phyloP scores from a whole-genome alignment of 2,329 filamentous ascomycete genomes.

The Fusarium gaditjirri region DNA sequence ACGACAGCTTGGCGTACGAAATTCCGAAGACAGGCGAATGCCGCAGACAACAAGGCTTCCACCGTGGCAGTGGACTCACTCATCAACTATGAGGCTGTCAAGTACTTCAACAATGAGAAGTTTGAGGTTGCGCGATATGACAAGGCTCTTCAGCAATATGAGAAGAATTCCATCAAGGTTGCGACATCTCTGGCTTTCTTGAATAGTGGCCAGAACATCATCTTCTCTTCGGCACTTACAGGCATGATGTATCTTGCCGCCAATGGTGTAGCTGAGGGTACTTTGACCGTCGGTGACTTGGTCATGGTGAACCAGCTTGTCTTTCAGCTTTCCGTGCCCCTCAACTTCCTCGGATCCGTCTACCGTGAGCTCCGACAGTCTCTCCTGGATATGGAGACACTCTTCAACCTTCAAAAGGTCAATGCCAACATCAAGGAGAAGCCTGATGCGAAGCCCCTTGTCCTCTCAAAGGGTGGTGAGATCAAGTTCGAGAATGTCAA shows the following conservation, averaged over 20 bases:
- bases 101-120: constrained; percentile 99
- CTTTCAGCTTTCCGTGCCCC: constrained; percentile 94
- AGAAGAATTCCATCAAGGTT: constrained; percentile 95
- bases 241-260: constrained; percentile 98
- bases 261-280: constrained; percentile 83
- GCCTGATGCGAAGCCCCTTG: constrained; percentile 76
- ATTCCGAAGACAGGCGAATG: constrained; percentile 94
- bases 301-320: constrained; percentile 99
- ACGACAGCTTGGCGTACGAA: constrained; percentile 98
- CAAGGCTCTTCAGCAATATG: constrained; percentile 84
- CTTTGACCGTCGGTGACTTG: constrained; percentile 90
- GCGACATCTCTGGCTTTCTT: constrained; percentile 92
- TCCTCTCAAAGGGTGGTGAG: constrained; percentile 81
- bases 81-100: constrained; percentile 99
- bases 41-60: constrained; percentile 93
- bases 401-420: constrained; percentile 97
- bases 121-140: constrained; percentile 94
- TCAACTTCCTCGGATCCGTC: constrained; percentile 98
- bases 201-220: constrained; percentile 95
- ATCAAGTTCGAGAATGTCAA: constrained; percentile 95
- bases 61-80: constrained; percentile 96
- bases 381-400: constrained; percentile 96
- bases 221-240: constrained; percentile 93
- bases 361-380: constrained; percentile 96
- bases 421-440: constrained; percentile 87